Base-by-base conservation (phyloP, 2,329 filamentous ascomycete species). In the Cercospora zeae-maydis region DNA sequence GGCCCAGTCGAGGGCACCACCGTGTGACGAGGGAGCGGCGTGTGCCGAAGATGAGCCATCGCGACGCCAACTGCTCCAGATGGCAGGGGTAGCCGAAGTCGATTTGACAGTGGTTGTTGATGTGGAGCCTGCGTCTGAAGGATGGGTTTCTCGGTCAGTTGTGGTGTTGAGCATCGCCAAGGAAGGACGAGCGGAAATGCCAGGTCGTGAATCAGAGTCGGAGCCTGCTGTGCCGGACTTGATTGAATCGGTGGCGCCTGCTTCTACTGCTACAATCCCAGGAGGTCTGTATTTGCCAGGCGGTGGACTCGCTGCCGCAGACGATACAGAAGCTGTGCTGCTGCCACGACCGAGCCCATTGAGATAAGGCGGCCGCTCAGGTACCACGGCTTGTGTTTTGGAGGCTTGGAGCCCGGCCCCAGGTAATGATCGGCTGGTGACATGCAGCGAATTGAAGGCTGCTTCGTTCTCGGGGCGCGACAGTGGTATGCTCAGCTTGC, bases 401-500 rank as follows among this genome's bases (percentile, higher is more conserved):
- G 59, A 51, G 96, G 82, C 68, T 87, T 84, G 71, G 10, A 42
- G 30, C 10, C 39, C 33, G 8, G 58, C 39, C 16, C 42, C 60
- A 30, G 58, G 58, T 27, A 36, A 51, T 36, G 54, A 55, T 31
- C 67, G 71, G 66, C 75, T 79, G 45, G 82, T 81, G 1, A 89
- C 92, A 70, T 81, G 86, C 54, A 98, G 82, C 69, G 88, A 85
- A 70, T 90, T 95, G 79, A 96, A 98, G 0, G 86, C 78, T 3
- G 81, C 82, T 61, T 96, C 92, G 70, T 96, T 89, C 75, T 98
- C 95, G 0, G 95, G 95, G 30, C 95, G 87, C 42, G 96, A 92
- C 68, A 99, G 89, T 1, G 95, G 95, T 34, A 99, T 88, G 14
- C 91, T 92, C 11, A 98, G 81, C 72, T 93, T 95, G 74, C 90